Evolutionary conservation across 495 filamentous ascomycete genomes (phyloP).

Genomic region (Niebla homalea): DNA sequence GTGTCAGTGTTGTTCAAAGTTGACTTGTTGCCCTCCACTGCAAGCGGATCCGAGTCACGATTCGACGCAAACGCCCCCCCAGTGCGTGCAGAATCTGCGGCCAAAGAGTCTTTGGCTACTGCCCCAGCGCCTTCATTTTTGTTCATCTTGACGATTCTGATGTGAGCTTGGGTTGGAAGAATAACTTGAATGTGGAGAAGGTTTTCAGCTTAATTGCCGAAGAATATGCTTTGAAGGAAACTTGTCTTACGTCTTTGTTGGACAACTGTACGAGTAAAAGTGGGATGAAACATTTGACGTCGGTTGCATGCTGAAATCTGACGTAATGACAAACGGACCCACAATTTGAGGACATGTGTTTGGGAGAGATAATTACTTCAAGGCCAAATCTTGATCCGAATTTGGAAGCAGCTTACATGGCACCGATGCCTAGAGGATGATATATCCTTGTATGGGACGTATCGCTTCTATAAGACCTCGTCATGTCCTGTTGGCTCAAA

Average conservation of each 20-base stretch:
- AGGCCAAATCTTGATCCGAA: no score
- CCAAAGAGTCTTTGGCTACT: slow-evolving; percentile 49
- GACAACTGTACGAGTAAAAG: no score
- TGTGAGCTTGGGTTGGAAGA: slow-evolving; percentile 36
- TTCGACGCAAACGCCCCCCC: slow-evolving; percentile 42
- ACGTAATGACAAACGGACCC: no score
- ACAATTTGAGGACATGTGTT: no score
- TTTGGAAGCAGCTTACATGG: no score
- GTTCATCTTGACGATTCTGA: slow-evolving; percentile 34
- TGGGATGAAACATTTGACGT: not conserved
- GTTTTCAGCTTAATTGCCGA: no score
- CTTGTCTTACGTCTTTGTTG: not conserved
- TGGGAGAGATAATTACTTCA: no score
- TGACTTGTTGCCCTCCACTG: slow-evolving; percentile 32
- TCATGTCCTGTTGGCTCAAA: no score
- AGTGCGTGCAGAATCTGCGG: slow-evolving; percentile 42
- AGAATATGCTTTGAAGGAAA: not conserved
- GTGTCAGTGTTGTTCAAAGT: slow-evolving; percentile 46
- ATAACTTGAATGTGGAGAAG: slow-evolving; percentile 15
- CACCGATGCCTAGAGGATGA: no score
- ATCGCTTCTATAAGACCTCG: no score
- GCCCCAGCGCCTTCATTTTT: slow-evolving; percentile 42
- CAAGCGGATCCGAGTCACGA: slow-evolving; percentile 34
- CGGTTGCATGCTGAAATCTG: not conserved
- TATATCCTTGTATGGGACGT: no score